Evolutionary conservation across 805 yeast genomes (phyloP), one percentile per base, ranked within the genome.

Genomic region (Scheffersomyces coipomensis): DNA sequence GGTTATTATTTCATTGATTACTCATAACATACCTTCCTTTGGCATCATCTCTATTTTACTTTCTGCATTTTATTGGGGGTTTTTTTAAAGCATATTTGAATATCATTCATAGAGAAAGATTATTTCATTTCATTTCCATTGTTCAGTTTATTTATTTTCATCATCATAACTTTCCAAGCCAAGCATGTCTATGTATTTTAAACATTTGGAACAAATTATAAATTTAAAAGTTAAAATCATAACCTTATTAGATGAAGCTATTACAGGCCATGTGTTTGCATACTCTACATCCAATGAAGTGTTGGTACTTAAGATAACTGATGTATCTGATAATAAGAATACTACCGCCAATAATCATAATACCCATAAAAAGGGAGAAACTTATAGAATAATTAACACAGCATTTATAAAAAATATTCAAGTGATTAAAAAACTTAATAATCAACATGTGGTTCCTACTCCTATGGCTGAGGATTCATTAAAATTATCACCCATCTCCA

Each of bases 261-360:
- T 79, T 37, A 67, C 69, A n/a, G 95, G 93, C 1, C 64, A 72
- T 23, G 72, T 86, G 27, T 82, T 79, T 55, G 73, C 88, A 8
- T 82, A 76, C 55, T 76, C 78, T 41, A 66, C 81, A 5, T 71
- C 68, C 38, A 40, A 64, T 56, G 69, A 72, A 29, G 56, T 78
- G n/a, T 45, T 77, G 18, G 57, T 75, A 1, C 51, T 71, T 38
- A 54, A 50, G 29, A 35, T 22, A 29, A 53, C 55, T 30, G 24
- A 43, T 19, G 54, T 54, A 16, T 42, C 49, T 8, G 42, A 41
- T 18, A 44, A 45, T 26, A 43, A 27, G 18, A 31, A 40, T 2
- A 32, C 52, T 4, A n/a, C n/a, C n/a, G n/a, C 17, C 35, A 33
- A n/a, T 13, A 34, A 23, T 27, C 25, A 6, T 18, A 27, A 27